Evolutionary conservation across 495 filamentous ascomycete species (phyloP).

Genomic region (Penicillium soppii): DNA sequence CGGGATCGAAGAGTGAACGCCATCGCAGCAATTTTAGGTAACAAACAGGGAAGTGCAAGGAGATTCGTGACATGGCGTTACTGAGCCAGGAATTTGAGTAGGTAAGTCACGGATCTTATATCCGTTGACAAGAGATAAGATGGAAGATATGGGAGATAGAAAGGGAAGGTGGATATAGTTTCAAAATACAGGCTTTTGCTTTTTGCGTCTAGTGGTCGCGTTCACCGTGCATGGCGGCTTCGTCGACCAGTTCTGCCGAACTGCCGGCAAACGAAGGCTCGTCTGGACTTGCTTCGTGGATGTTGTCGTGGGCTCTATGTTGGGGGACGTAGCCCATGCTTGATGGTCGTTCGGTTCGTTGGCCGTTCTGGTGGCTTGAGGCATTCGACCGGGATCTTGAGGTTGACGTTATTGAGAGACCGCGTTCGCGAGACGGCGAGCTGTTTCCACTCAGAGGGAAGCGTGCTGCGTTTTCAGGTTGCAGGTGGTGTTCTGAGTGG

Average conservation of each 20-base stretch:
- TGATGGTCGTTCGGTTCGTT: constrained; percentile 56
- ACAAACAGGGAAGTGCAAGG: constrained; percentile 21
- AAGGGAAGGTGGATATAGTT: background rate
- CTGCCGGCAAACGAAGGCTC: constrained; percentile 52
- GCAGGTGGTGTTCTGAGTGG: constrained; percentile 23
- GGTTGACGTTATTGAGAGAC: constrained; percentile 44
- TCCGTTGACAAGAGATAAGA: background rate
- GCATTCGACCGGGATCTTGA: constrained; percentile 39
- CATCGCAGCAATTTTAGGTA: constrained; percentile 20
- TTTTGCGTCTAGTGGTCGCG: constrained; percentile 3
- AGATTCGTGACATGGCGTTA: constrained; percentile 40
- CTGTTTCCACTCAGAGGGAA: constrained; percentile 59
- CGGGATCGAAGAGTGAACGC: constrained; percentile 9
- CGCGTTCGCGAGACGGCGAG: constrained; percentile 51
- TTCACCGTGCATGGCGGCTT: constrained; percentile 16
- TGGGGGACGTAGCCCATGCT: constrained; percentile 75
- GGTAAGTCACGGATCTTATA: too few relatives aligned
- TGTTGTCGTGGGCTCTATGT: constrained; percentile 58
- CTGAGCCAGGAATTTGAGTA: constrained; percentile 15
- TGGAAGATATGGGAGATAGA: background rate
- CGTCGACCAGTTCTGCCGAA: constrained; percentile 48
- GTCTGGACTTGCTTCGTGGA: constrained; percentile 56
- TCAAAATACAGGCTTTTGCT: constrained; percentile 1
- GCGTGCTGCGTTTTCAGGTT: constrained; percentile 41
- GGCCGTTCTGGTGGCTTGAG: constrained; percentile 41